Evolutionary conservation across 2,329 filamentous ascomycete genomes (phyloP).

Genomic region (Trichoderma oligosporum): DNA sequence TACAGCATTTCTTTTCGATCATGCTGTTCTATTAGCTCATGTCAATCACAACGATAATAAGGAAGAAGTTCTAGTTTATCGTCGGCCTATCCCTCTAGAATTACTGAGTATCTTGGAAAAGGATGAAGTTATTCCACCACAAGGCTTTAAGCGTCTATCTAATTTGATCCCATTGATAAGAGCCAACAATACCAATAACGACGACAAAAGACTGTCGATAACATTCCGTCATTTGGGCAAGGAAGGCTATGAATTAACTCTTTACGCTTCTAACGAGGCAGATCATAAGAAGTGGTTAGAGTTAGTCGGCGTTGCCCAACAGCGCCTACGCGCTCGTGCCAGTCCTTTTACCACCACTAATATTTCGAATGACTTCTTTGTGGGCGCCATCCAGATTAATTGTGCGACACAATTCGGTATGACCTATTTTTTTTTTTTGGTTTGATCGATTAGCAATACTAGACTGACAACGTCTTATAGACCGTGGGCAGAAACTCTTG

Average conservation of each 20-base stretch:
- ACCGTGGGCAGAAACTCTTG: slow-evolving; percentile 90
- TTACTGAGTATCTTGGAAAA: slow-evolving; percentile 91
- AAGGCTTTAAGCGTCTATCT: slow-evolving; percentile 80
- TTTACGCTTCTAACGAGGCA: slow-evolving; percentile 81
- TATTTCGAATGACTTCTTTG: slow-evolving; percentile 58
- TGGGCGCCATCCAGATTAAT: slow-evolving; percentile 78
- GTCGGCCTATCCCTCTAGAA: slow-evolving; percentile 88
- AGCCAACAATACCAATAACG: slow-evolving; percentile 49
- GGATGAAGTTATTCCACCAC: slow-evolving; percentile 85
- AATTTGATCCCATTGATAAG: slow-evolving; percentile 65
- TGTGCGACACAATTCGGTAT: slow-evolving; percentile 87
- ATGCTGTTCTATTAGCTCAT: slow-evolving; percentile 86
- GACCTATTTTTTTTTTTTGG: slow-evolving; percentile 27
- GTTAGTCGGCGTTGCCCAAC: slow-evolving; percentile 86
- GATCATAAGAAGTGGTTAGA: slow-evolving; percentile 96
- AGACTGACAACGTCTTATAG: too few relatives aligned
- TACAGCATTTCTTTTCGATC: slow-evolving; percentile 92
- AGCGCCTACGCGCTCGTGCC: slow-evolving; percentile 78
- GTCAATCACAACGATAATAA: slow-evolving; percentile 89
- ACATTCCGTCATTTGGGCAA: slow-evolving; percentile 96
- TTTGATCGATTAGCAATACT: background rate
- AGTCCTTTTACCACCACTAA: slow-evolving; percentile 79
- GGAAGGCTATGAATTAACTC: slow-evolving; percentile 86
- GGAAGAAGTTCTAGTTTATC: slow-evolving; percentile 92
- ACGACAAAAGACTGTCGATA: slow-evolving; percentile 78